phyloP scores from a whole-genome alignment of 768 basidiomycete genomes.

The Hypholoma sublateritium region DNA sequence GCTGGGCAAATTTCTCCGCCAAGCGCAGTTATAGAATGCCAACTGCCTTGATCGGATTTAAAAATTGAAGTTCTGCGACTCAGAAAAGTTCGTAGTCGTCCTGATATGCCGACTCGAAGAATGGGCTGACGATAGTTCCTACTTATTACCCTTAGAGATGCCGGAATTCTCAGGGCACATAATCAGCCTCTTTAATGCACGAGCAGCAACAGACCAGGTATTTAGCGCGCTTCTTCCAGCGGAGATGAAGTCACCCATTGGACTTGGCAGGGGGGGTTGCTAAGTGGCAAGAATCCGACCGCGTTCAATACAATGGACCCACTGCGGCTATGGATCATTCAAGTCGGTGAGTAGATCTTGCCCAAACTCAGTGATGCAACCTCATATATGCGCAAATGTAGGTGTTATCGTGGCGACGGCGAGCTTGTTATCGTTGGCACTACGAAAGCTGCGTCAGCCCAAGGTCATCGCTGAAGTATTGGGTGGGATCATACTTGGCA shows the following conservation, averaged over 20 bases:
- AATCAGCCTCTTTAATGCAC: neutral
- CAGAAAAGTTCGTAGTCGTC: neutral
- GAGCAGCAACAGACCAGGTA: slow-evolving; percentile 36
- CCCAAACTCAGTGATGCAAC: neutral
- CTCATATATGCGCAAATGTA: slow-evolving; percentile 25
- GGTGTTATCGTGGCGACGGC: slow-evolving; percentile 84
- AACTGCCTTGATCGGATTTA: neutral
- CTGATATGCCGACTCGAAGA: neutral
- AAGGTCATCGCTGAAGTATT: slow-evolving; percentile 83
- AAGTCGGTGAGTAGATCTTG: slow-evolving; percentile 57
- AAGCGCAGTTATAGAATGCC: neutral
- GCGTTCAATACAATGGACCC: slow-evolving; percentile 67
- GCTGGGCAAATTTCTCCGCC: neutral
- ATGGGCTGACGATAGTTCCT: neutral
- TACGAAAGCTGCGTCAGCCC: slow-evolving; percentile 82
- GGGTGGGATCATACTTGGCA: slow-evolving; percentile 87
- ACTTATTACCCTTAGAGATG: neutral
- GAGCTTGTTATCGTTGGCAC: slow-evolving; percentile 59
- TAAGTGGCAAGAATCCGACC: slow-evolving; percentile 75
- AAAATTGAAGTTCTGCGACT: neutral
- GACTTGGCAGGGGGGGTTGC: slow-evolving; percentile 60
- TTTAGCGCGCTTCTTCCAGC: neutral
- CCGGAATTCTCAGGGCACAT: neutral
- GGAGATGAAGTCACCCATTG: neutral
- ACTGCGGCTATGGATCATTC: slow-evolving; percentile 73